Evolutionary conservation across 2,329 filamentous ascomycete genomes (phyloP).

Genomic region (Aureobasidium sp.): DNA sequence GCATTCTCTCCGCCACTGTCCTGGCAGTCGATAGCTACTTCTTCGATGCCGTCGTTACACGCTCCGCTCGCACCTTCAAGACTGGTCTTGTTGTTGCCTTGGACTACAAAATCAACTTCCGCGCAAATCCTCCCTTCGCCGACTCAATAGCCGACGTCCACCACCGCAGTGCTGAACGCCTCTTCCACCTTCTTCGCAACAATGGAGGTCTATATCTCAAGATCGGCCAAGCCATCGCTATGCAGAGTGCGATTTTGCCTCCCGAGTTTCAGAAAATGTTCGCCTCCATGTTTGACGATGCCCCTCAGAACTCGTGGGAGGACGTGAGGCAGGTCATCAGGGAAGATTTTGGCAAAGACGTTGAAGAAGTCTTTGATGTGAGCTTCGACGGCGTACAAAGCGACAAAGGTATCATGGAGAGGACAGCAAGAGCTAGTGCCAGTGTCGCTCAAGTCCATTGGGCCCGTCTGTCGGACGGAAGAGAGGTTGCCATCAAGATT

Average conservation of each 20-base stretch:
- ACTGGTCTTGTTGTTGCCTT: slow-evolving; percentile 71
- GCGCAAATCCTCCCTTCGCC: slow-evolving; percentile 64
- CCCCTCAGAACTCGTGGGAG: slow-evolving; percentile 82
- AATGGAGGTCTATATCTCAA: slow-evolving; percentile 96
- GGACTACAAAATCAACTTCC: slow-evolving; percentile 97
- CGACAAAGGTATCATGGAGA: slow-evolving; percentile 57
- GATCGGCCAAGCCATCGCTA: slow-evolving; percentile 95
- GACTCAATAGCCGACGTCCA: slow-evolving; percentile 71
- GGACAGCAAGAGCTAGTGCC: slow-evolving; percentile 66
- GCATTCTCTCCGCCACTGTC: slow-evolving; percentile 48
- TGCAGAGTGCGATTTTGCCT: slow-evolving; percentile 91
- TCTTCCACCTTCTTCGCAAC: slow-evolving; percentile 69
- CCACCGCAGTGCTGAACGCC: slow-evolving; percentile 68
- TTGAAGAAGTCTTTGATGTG: slow-evolving; percentile 87
- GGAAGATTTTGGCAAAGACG: slow-evolving; percentile 75
- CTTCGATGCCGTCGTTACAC: slow-evolving; percentile 70
- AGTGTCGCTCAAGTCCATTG: slow-evolving; percentile 97
- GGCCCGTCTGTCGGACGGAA: slow-evolving; percentile 75
- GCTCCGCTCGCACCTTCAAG: slow-evolving; percentile 73
- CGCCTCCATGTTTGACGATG: slow-evolving; percentile 92
- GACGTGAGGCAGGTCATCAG: slow-evolving; percentile 77
- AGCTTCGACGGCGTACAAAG: slow-evolving; percentile 53
- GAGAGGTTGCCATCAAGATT: slow-evolving; percentile 91
- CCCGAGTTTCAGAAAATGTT: slow-evolving; percentile 98
- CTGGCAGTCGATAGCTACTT: slow-evolving; percentile 64